phyloP scores from a whole-genome alignment of 2,329 filamentous ascomycete genomes.

The Harringtonia lauricola region DNA sequence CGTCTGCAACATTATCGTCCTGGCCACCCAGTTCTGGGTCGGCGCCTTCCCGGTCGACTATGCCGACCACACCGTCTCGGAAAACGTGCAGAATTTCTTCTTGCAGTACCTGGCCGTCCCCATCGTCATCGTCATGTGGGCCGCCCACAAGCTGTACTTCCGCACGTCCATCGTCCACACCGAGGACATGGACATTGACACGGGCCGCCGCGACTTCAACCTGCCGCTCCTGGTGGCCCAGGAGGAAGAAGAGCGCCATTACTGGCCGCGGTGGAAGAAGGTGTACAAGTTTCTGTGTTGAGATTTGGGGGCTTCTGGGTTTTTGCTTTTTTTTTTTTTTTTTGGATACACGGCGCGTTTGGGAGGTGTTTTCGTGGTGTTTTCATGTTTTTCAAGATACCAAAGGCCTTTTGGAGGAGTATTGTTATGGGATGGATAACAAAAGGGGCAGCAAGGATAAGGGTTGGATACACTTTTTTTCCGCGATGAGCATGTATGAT shows the following conservation, averaged over 20 bases:
- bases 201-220: conserved; percentile 77
- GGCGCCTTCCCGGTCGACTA: conserved; percentile 65
- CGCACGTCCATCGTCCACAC: conserved; percentile 55
- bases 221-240: conserved; percentile 67
- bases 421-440: not conserved
- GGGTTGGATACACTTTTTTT: no score
- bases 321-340: not conserved
- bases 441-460: no score
- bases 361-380: not conserved
- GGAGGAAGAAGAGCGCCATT: conserved; percentile 61
- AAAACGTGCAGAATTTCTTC: conserved; percentile 59
- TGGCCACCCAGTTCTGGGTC: conserved; percentile 81
- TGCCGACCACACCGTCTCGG: conserved; percentile 25
- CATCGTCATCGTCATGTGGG: conserved; percentile 56
- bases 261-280: conserved; percentile 69
- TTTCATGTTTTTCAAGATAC: not conserved
- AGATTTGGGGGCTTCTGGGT: not conserved
- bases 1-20: conserved; percentile 60
- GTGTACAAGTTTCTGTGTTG: conserved; percentile 64
- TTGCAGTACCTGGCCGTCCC: conserved; percentile 59
- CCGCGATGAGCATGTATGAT: no score
- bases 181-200: conserved; percentile 75
- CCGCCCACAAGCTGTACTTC: conserved; percentile 66
- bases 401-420: not conserved
- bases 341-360: not conserved